Base-by-base conservation (phyloP, 192 early-diverging fungal genomes). In the Coemansia sp. region DNA sequence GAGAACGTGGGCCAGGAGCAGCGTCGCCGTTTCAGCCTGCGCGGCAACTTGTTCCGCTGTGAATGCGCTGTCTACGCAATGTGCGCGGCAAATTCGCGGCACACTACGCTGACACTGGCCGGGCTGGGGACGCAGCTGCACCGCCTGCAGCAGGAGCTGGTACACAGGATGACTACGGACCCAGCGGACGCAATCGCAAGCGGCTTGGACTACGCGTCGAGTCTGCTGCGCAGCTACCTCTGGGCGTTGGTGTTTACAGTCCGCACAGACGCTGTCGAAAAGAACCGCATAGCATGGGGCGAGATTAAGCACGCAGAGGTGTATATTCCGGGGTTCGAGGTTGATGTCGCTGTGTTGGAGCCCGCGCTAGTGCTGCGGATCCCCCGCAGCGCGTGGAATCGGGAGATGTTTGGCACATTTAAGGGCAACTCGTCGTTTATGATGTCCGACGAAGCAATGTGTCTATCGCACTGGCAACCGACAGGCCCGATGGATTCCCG, bases 361-460 rank as follows among this genome's bases (percentile, higher is more conserved):
- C 76, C 76, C 14, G 54, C 56, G 19, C 25, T 79, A 19, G 18
- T 72, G 35, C 5, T 56, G 11, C 29, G 43, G 16, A n/a, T 79
- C 21, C 76, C 76, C 0, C 10, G 35, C 0, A 24, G 42, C 4
- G 21, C 72, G 21, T 64, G 69, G 75, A 18, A 6, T n/a, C 56
- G 27, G 12, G 19, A 51, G 21, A 14, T 30, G 14, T 23, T 11
- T 4, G 76, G 76, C 27, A 65, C 49, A 46, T 72, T 72, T 27
- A 48, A 50, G 24, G 62, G 54, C 29, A 57, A 68, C 50, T 47
- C 76, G 44, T 54, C 69, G 42, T 79, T 72, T 30, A 64, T 56
- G 55, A 24, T 64, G 1, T 29, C 76, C 1, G 76, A 79, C 48
- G 50, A 47, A 29, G 49, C 67, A 22, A 35, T 79, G 29, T 25